A percentile compares a stretch with the other conserved stretches of the same genome.
Evolutionary conservation across 1,284 basidiomycete genomes (phyloP).

Genomic region (Puccinia hordei): DNA sequence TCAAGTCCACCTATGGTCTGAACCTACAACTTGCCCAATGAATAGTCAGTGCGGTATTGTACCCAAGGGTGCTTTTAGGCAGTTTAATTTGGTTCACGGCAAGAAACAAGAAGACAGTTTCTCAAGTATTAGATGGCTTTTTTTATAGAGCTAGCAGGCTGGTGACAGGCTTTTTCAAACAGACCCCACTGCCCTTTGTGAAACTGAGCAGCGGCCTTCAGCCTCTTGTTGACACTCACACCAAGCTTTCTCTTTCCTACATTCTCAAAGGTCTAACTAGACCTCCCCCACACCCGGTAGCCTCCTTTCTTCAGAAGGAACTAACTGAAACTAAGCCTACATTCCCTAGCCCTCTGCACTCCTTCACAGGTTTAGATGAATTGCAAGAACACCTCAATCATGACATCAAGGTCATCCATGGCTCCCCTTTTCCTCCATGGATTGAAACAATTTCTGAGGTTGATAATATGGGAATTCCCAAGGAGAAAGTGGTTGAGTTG

Average conservation of each 20-base stretch:
- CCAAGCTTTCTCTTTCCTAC: neutral
- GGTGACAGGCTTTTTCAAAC: no score
- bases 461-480: no score
- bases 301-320: neutral
- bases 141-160: no score
- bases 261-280: neutral
- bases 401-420: neutral
- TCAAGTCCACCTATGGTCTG: constrained; percentile 6
- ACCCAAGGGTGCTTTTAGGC: neutral
- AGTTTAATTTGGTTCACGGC: constrained; percentile 30
- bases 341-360: neutral
- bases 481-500: no score
- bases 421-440: neutral
- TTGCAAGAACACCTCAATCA: neutral
- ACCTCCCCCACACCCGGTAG: neutral
- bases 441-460: no score
- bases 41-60: constrained; percentile 9
- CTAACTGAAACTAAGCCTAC: neutral
- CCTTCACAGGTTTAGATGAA: neutral
- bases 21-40: neutral
- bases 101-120: neutral
- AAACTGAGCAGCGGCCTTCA: neutral
- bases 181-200: no score
- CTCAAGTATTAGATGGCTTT: neutral
- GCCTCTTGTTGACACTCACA: neutral